Evolutionary conservation across 2,329 filamentous ascomycete genomes (phyloP).

Genomic region (Ophiostoma angusticollis): DNA sequence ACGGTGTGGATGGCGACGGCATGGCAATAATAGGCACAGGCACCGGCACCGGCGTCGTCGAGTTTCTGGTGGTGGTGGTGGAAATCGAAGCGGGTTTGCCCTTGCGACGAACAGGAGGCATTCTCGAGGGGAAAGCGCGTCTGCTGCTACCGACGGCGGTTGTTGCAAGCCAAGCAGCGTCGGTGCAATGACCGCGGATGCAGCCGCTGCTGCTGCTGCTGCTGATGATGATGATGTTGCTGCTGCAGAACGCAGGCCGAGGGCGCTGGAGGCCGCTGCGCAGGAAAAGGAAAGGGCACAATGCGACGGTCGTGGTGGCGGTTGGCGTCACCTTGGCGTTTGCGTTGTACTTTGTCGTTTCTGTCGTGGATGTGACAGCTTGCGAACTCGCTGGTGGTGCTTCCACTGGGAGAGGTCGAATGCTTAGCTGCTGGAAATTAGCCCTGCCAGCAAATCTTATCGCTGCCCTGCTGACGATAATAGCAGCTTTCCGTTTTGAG

Average conservation of each 20-base stretch:
- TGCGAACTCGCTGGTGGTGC: no score
- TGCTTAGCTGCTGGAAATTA: no score
- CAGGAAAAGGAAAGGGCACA: no score
- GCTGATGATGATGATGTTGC: no score
- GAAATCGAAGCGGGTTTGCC: not conserved
- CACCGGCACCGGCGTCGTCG: not conserved
- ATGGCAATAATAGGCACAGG: not conserved
- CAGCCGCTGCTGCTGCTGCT: not conserved
- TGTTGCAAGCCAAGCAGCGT: not conserved
- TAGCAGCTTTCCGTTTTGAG: no score
- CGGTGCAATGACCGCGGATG: not conserved
- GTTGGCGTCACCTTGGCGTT: not conserved
- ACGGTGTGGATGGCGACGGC: not conserved
- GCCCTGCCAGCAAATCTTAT: no score
- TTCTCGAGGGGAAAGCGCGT: not conserved
- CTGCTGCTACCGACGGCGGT: not conserved
- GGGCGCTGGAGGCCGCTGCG: no score
- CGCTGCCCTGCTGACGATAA: no score
- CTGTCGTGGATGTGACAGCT: no score
- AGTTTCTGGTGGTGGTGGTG: not conserved
- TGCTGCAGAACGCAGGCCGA: no score
- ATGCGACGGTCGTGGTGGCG: no score
- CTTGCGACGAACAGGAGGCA: constrained; percentile 4
- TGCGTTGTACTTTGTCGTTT: not conserved
- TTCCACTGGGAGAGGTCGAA: no score